Conservation (phyloP, 257 asterid genomes). For the Leptodermis oblonga region DNA sequence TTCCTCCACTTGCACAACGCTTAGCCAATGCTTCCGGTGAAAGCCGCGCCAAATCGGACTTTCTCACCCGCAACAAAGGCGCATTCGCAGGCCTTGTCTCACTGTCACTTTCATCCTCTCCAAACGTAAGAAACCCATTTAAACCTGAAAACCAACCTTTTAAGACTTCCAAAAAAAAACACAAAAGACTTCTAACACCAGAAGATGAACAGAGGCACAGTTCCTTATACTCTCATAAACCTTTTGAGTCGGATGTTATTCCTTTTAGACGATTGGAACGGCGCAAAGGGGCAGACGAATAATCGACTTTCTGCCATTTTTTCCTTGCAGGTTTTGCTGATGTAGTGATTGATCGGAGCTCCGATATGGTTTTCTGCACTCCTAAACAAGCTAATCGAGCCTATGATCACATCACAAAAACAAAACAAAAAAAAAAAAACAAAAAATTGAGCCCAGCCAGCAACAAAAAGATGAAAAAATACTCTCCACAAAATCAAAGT, state of each 20-base stretch:
- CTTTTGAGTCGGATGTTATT: conserved; percentile 24
- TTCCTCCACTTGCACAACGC: conserved; percentile 54
- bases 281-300: conserved; percentile 49
- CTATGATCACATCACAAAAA: conserved; percentile 19
- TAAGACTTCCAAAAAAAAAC: no score
- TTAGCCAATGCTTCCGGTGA: conserved; percentile 47
- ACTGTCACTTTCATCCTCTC: conserved; percentile 26
- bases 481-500: not conserved
- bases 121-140: conserved; percentile 25
- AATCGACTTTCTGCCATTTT: conserved; percentile 37
- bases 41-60: conserved; percentile 22
- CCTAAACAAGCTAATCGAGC: conserved; percentile 63
- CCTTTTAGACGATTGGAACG: conserved; percentile 58
- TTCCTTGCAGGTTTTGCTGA: conserved; percentile 40
- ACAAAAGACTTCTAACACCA: not conserved
- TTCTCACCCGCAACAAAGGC: conserved; percentile 21
- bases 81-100: conserved; percentile 30
- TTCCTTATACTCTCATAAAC: conserved; percentile 8
- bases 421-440: no score
- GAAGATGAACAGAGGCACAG: not conserved
- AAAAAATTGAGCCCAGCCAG: not conserved
- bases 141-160: conserved; percentile 24
- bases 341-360: conserved; percentile 43
- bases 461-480: not conserved
- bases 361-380: conserved; percentile 49